Evolutionary conservation across 441 rosid genomes (phyloP).

Genomic region (Gossypium trilobum): DNA sequence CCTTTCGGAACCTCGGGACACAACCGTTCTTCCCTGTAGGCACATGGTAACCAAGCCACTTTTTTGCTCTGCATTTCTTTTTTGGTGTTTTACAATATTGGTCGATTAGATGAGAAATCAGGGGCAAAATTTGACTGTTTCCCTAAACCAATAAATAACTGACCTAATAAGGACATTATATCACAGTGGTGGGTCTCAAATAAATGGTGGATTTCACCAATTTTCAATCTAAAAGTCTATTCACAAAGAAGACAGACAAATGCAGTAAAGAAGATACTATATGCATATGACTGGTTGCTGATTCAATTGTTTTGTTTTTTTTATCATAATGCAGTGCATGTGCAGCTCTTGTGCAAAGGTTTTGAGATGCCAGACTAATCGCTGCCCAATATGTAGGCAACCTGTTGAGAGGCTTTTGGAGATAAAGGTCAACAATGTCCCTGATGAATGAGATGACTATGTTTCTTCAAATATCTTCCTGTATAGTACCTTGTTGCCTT

Average conservation of each 20-base stretch:
- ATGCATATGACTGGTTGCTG: background rate
- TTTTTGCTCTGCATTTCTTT: background rate
- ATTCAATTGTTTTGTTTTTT: background rate
- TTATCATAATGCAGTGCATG: constrained; percentile 65
- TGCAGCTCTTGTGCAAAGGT: constrained; percentile 92
- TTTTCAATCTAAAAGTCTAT: background rate
- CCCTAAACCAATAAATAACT: no score
- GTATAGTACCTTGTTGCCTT: constrained; percentile 19
- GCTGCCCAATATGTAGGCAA: constrained; percentile 90
- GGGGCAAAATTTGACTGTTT: background rate
- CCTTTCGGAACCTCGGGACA: constrained; percentile 84
- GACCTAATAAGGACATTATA: no score
- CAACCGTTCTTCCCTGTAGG: constrained; percentile 89
- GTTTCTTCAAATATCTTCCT: constrained; percentile 4
- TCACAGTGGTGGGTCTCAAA: background rate
- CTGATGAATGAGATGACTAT: constrained; percentile 33
- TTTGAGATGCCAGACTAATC: constrained; percentile 66
- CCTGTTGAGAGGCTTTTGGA: constrained; percentile 90
- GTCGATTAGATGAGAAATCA: background rate
- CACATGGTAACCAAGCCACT: constrained; percentile 58
- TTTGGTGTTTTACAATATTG: background rate
- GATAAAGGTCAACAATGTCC: constrained; percentile 56
- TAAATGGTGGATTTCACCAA: background rate
- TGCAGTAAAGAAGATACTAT: background rate
- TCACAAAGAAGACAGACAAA: background rate